These are phyloP conservation scores for Amanita pseudoporphyria DNA, from an alignment of 768 basidiomycete genomes.

Conservation along the genomic window DNA sequence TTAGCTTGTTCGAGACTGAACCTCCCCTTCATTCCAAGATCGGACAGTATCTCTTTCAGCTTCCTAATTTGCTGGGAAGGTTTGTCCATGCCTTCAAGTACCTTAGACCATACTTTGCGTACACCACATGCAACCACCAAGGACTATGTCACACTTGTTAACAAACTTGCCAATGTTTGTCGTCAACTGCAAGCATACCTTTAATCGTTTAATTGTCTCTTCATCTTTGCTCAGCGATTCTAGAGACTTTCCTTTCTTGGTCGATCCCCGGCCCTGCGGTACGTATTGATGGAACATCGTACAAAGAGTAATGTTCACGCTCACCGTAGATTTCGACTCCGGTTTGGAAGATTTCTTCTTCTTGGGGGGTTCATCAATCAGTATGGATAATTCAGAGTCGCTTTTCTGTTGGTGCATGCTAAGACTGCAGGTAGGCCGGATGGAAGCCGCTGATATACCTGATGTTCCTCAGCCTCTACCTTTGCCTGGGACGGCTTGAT, in stretches of 20 bases:
- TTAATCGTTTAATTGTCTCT: constrained; percentile 64
- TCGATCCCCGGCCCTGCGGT: constrained; percentile 17
- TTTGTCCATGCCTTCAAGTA: constrained; percentile 50
- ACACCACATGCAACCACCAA: constrained; percentile 68
- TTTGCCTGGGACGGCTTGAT: not conserved
- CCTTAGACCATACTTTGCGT: constrained; percentile 68
- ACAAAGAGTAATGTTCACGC: constrained; percentile 15
- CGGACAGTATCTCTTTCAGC: constrained; percentile 53
- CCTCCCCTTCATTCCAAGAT: constrained; percentile 74
- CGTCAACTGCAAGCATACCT: constrained; percentile 32
- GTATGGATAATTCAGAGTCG: constrained; percentile 51
- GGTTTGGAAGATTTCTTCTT: constrained; percentile 17
- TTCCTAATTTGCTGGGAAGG: constrained; percentile 56
- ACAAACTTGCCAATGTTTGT: not conserved
- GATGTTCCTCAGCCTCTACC: not conserved
- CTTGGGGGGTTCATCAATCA: constrained; percentile 50
- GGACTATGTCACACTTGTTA: constrained; percentile 29
- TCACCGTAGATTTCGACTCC: constrained; percentile 17
- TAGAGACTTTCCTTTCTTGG: constrained; percentile 23
- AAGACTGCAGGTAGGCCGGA: not conserved
- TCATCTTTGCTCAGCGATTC: constrained; percentile 47
- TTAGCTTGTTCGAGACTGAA: constrained; percentile 77
- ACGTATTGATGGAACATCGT: not conserved
- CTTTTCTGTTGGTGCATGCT: constrained; percentile 23
- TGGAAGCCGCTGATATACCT: not conserved